Base-by-base conservation (phyloP, 2,329 filamentous ascomycete species). In the Neurospora sp. region DNA sequence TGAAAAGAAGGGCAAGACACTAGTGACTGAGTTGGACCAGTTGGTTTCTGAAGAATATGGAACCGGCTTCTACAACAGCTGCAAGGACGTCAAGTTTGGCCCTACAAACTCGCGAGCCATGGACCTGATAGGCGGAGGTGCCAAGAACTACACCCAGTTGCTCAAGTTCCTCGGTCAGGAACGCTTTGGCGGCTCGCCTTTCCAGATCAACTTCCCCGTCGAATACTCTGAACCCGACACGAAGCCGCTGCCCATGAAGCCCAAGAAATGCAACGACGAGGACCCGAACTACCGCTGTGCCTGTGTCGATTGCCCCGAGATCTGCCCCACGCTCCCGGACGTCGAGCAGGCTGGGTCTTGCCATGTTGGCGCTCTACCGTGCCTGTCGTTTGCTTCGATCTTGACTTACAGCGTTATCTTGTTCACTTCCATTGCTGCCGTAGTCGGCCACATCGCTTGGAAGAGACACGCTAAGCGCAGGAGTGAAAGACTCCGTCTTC, bases 61-160 rank as follows among this genome's bases (percentile, higher is more conserved):
- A 62, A 85, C 87, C 8, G 93, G 92, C 1, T 96, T 99, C 82
- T 99, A 94, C 79, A 87, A 97, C 80, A 99, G 96, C 81, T 99
- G 96, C 84, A 98, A 98, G 81, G 93, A 99, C 79, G 95, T 99
- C 81, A 99, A 99, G 78, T 97, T 98, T 77, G 96, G 96, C 41
- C 91, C 94, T 6, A 94, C 95, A 57, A 97, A 97, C 77, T 91
- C 92, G 71, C 93, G 91, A 76, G 96, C 95, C 17, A 99, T 99
- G 87, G 91, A 95, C 75, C 89, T 99, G 75, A 98, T 99, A 72
- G 96, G 96, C 39, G 96, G 96, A 17, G 94, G 95, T 17, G 96
- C 96, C 12, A 95, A 94, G 80, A 92, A 97, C 78, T 96, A 95
- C 79, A 88, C 89, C 0, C 87, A 91, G 57, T 91, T 99, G 75